phyloP scores from a whole-genome alignment of 1,139 yeast genomes.

The Suhomyces bribrorum region DNA sequence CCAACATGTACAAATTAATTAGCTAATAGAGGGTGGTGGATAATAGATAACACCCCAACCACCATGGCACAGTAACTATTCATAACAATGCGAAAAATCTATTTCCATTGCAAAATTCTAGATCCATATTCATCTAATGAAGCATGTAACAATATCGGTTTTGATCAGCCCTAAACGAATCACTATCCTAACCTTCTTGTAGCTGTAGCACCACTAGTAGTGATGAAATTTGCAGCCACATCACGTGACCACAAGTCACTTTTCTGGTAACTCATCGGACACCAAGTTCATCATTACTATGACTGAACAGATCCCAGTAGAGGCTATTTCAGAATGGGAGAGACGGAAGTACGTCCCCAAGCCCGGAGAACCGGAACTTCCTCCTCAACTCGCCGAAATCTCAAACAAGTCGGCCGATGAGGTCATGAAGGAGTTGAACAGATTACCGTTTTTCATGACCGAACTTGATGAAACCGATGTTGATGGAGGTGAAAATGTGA shows the following conservation, averaged over 20 bases:
- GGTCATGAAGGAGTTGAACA: constrained; percentile 73
- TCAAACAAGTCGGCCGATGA: constrained; percentile 73
- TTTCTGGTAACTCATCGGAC: background rate
- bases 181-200: too few species aligned
- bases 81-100: too few species aligned
- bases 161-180: background rate
- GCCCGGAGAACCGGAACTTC: constrained; percentile 77
- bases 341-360: constrained; percentile 62
- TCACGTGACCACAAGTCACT: background rate
- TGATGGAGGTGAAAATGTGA: constrained; percentile 71
- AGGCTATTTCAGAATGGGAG: constrained; percentile 51
- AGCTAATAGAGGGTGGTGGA: too few species aligned
- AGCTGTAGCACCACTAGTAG: too few species aligned
- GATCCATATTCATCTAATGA: background rate
- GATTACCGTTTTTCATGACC: constrained; percentile 94
- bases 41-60: too few species aligned
- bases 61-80: too few species aligned
- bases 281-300: constrained; percentile 3
- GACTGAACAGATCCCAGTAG: constrained; percentile 15
- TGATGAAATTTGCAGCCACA: background rate
- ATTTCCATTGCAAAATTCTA: background rate
- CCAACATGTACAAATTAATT: background rate
- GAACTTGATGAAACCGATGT: constrained; percentile 76
- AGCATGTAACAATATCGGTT: background rate
- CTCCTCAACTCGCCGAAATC: constrained; percentile 75